Percentiles rank a stretch among this genome's conserved stretches.
Evolutionary conservation across 306 rosid species (phyloP).

Genomic region (Cucurbita pepo): DNA sequence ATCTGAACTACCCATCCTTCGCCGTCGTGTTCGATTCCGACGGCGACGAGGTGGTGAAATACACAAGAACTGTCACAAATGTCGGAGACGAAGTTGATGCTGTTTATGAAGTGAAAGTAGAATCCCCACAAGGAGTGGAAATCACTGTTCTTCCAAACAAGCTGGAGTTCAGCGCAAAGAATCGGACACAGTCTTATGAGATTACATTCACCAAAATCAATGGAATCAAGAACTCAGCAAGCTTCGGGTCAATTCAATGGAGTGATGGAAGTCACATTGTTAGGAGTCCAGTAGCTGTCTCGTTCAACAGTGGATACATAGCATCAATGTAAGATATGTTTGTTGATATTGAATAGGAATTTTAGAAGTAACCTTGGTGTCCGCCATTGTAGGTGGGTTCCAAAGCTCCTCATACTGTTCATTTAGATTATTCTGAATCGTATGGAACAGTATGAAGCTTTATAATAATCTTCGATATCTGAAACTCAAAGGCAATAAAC

Average conservation of each 20-base stretch:
- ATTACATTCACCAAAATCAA: constrained; percentile 23
- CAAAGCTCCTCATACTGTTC: neutral
- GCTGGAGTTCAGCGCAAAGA: constrained; percentile 39
- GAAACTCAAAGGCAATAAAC: neutral
- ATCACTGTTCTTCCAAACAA: constrained; percentile 39
- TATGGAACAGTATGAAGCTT: neutral
- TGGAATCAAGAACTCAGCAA: constrained; percentile 5
- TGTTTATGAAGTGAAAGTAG: constrained; percentile 46
- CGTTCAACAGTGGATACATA: constrained; percentile 20
- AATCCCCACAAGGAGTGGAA: constrained; percentile 47
- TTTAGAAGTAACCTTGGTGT: neutral
- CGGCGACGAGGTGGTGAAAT: constrained; percentile 28
- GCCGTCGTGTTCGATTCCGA: constrained; percentile 27
- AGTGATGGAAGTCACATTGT: constrained; percentile 50
- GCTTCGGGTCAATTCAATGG: constrained; percentile 73
- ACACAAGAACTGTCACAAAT: constrained; percentile 50
- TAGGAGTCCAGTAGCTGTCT: constrained; percentile 63
- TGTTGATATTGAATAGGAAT: neutral
- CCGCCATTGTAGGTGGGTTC: neutral
- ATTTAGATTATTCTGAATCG: neutral
- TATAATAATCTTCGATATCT: neutral
- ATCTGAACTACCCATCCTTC: constrained; percentile 82
- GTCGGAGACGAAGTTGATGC: constrained; percentile 48
- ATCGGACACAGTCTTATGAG: constrained; percentile 39
- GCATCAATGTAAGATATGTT: constrained; percentile 33